These are phyloP conservation scores for Calonectria fujianensis DNA, from an alignment of 2,329 filamentous ascomycete species.

Conservation along the genomic window DNA sequence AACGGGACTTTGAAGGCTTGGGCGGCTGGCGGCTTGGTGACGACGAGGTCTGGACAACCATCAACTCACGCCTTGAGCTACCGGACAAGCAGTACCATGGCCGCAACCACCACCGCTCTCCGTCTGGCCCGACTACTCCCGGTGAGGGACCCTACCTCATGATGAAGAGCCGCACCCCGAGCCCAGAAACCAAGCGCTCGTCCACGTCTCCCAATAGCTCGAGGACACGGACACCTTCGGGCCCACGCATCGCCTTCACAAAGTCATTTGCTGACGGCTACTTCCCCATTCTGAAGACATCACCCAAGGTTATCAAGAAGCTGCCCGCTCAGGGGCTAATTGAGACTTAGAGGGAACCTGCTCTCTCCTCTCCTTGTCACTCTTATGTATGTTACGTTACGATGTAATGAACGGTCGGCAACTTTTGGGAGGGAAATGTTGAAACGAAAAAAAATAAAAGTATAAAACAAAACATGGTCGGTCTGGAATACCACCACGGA, in stretches of 20 bases:
- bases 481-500: conserved; percentile 37
- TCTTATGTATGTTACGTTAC: conserved; percentile 43
- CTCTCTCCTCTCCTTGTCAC: conserved; percentile 19
- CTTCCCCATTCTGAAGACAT: conserved; percentile 61
- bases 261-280: conserved; percentile 62
- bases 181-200: conserved; percentile 57
- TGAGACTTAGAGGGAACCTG: conserved; percentile 43
- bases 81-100: conserved; percentile 63
- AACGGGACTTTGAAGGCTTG: conserved; percentile 76
- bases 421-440: not conserved
- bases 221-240: conserved; percentile 69
- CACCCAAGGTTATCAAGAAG: conserved; percentile 59
- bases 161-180: conserved; percentile 64
- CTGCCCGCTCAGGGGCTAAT: conserved; percentile 44
- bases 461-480: conserved; percentile 30
- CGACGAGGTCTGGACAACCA: conserved; percentile 70
- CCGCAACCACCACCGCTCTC: conserved; percentile 66
- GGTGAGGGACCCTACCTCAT: conserved; percentile 65
- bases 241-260: conserved; percentile 58
- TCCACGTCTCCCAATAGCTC: conserved; percentile 67
- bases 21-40: conserved; percentile 74
- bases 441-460: conserved; percentile 10
- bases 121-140: conserved; percentile 63
- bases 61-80: conserved; percentile 71
- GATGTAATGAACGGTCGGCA: conserved; percentile 45